Conservation (phyloP, 2,329 filamentous ascomycete species). For the Sporothrix globosa region DNA sequence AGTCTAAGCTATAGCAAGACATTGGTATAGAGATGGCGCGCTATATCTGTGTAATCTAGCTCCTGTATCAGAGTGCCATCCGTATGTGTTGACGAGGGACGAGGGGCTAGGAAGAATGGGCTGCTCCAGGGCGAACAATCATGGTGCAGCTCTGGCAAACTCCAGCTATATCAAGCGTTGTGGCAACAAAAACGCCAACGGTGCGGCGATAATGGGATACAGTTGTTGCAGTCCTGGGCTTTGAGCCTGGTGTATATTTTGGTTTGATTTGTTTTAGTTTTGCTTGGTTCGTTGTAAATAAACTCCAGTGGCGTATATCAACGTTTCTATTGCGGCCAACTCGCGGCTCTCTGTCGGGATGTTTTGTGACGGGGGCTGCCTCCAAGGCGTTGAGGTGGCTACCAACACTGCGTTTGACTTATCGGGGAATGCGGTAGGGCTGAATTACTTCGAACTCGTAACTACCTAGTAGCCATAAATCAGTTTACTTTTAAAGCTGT, state of each 20-base stretch:
- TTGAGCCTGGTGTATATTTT: conserved; percentile 1
- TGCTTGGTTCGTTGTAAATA: conserved; percentile 13
- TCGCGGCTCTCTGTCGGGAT: background rate
- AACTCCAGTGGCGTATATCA: background rate
- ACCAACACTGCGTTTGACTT: too few species aligned
- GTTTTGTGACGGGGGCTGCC: background rate
- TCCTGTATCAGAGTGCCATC: background rate
- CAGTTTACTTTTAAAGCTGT: too few species aligned
- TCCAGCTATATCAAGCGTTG: background rate
- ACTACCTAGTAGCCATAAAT: too few species aligned
- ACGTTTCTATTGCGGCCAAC: background rate
- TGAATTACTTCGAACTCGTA: too few species aligned
- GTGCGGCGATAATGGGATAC: too few species aligned
- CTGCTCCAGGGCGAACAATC: background rate
- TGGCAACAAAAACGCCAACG: background rate
- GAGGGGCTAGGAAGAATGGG: background rate
- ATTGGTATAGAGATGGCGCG: background rate
- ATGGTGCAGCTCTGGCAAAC: background rate
- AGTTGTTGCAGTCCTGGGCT: background rate
- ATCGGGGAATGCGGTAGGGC: too few species aligned
- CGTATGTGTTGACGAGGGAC: background rate
- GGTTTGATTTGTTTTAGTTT: background rate
- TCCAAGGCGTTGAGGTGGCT: too few species aligned
- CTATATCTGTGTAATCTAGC: background rate
- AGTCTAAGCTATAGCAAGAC: background rate